Evolutionary conservation across 1,284 basidiomycete genomes (phyloP).

Genomic region (Abortiporus biennis): DNA sequence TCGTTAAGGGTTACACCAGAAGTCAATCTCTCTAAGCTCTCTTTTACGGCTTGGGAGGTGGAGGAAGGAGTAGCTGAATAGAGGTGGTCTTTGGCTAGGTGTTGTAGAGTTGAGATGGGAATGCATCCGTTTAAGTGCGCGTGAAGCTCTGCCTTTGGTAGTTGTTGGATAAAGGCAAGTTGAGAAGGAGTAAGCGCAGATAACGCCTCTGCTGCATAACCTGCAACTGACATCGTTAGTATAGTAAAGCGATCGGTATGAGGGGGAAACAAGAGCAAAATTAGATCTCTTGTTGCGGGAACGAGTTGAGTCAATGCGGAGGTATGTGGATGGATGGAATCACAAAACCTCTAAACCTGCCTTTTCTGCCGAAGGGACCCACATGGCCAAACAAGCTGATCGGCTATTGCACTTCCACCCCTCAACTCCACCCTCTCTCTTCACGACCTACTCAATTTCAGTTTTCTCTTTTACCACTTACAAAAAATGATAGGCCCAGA

Average conservation of each 20-base stretch:
- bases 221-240: conserved; percentile 18
- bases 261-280: not conserved
- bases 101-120: conserved; percentile 56
- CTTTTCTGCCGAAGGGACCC: not conserved
- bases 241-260: not conserved
- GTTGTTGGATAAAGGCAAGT: conserved; percentile 46
- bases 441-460: no score
- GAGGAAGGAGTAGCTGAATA: conserved; percentile 7
- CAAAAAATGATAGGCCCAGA: conserved; percentile 14
- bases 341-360: not conserved
- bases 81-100: conserved; percentile 50
- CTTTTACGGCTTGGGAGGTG: conserved; percentile 24
- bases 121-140: conserved; percentile 82
- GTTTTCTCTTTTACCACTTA: no score
- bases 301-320: not conserved
- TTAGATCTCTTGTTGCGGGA: not conserved
- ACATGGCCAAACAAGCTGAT: not conserved
- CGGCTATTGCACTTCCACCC: not conserved
- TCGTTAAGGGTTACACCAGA: conserved; percentile 44
- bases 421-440: not conserved
- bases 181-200: conserved; percentile 44
- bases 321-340: not conserved
- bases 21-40: conserved; percentile 43
- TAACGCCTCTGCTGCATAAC: conserved; percentile 38
- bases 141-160: conserved; percentile 79